Percentiles rank a stretch among this genome's conserved stretches.
phyloP scores from a whole-genome alignment of 257 asterid species.

The Scutellaria minor region DNA sequence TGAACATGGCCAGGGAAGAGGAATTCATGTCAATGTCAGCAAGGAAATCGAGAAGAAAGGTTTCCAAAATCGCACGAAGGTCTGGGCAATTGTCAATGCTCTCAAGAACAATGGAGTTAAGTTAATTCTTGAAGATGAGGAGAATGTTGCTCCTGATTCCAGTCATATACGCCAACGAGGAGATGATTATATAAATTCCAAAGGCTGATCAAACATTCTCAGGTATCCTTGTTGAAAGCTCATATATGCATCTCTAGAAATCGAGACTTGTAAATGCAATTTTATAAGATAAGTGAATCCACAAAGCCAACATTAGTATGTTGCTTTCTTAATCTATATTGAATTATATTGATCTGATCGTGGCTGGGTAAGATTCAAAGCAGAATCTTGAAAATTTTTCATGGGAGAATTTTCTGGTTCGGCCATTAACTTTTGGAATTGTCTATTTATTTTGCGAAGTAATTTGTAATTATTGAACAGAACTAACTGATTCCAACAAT shows the following conservation, averaged over 20 bases:
- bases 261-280: constrained; percentile 3
- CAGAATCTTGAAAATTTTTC: no score
- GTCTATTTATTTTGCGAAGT: no score
- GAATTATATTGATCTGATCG: no score
- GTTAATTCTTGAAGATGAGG: constrained; percentile 60
- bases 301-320: background rate
- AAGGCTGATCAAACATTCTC: constrained; percentile 13
- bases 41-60: constrained; percentile 86
- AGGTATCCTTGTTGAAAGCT: constrained; percentile 6
- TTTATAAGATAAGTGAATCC: background rate
- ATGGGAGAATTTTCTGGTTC: no score
- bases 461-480: no score
- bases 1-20: constrained; percentile 76
- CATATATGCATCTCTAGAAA: background rate
- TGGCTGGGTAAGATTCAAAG: no score
- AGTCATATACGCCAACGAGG: constrained; percentile 22
- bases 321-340: no score
- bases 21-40: constrained; percentile 69
- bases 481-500: no score
- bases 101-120: constrained; percentile 66
- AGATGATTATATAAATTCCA: constrained; percentile 20
- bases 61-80: constrained; percentile 65
- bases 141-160: constrained; percentile 29
- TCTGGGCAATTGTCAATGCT: constrained; percentile 74
- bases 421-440: no score